Base-by-base conservation (phyloP, 2,329 filamentous ascomycete genomes). In the Beauveria australis region DNA sequence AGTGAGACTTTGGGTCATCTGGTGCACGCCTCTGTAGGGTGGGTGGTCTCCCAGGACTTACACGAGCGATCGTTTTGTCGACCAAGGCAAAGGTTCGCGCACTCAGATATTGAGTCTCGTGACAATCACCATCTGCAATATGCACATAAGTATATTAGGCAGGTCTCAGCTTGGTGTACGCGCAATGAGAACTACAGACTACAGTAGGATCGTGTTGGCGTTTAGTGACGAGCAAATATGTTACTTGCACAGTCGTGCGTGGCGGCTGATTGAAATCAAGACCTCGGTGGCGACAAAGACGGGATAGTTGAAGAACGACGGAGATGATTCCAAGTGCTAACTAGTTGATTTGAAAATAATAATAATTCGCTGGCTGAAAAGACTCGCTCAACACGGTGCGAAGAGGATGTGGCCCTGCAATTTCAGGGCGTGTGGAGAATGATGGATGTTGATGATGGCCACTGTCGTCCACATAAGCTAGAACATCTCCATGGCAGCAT, bases 1-100 rank as follows among this genome's bases (percentile, higher is more conserved):
- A 5, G 30, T 52, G 57, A 59, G 16, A 52, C 12, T n/a, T 44
- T 40, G 40, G 28, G 49, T 19, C 49, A 19, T 53, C 7, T 40
- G 57, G 53, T 53, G 37, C 48, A 41, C 49, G 47, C 33, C 26
- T 53, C 40, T 47, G 5, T 6, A 26, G 22, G 48, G 40, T 46
- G 48, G 33, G 12, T 44, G 47, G 48, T 41, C 57, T 59, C 57
- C 49, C 49, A 53, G 46, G 56, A 53, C 48, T 59, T 40, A 47
- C 48, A 47, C 40, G 41, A 26, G 18, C 16, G 12, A 16, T 37
- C 33, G 28, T 16, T 10, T 51, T 37, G n/a, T 41, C 49, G 46
- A 40, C 41, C 9, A 37, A 16, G 14, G 30, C 14, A 37, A 19
- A 14, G n/a, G 49, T 53, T 46, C 40, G 41, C 7, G n/a, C 28